Conservation (phyloP, 257 asterid species). For the Fraxinus pennsylvanica region DNA sequence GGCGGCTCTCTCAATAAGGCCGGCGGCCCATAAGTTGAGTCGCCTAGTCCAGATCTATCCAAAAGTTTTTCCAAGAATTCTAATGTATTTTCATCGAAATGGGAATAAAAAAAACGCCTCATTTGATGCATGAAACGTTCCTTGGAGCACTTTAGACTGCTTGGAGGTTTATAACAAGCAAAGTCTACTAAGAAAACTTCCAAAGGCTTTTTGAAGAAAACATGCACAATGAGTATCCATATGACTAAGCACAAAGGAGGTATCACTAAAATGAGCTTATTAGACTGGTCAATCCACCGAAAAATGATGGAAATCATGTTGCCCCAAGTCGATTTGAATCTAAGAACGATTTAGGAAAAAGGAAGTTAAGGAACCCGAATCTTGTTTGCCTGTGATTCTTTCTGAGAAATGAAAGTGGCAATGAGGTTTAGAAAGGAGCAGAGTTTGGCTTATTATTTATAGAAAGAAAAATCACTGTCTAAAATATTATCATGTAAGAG, state of each 20-base stretch:
- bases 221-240: background rate
- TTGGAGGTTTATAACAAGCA: conserved; percentile 7
- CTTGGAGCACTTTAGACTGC: background rate
- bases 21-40: background rate
- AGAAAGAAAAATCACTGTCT: background rate
- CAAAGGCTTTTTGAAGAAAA: background rate
- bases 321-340: background rate
- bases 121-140: background rate
- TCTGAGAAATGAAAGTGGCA: background rate
- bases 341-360: background rate
- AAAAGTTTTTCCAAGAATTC: conserved; percentile 1
- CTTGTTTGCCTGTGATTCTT: background rate
- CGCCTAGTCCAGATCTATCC: background rate
- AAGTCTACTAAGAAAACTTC: background rate
- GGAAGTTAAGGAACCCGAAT: background rate
- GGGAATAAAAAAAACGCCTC: background rate
- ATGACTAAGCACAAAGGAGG: background rate
- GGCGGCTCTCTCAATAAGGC: background rate
- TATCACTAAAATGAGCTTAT: background rate
- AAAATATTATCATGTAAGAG: background rate
- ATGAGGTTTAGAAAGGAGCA: background rate
- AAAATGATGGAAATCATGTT: background rate
- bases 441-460: background rate
- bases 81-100: background rate
- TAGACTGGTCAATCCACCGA: background rate